Conservation (phyloP, 2,329 filamentous ascomycete genomes). For the Parascedosporium putredinis region DNA sequence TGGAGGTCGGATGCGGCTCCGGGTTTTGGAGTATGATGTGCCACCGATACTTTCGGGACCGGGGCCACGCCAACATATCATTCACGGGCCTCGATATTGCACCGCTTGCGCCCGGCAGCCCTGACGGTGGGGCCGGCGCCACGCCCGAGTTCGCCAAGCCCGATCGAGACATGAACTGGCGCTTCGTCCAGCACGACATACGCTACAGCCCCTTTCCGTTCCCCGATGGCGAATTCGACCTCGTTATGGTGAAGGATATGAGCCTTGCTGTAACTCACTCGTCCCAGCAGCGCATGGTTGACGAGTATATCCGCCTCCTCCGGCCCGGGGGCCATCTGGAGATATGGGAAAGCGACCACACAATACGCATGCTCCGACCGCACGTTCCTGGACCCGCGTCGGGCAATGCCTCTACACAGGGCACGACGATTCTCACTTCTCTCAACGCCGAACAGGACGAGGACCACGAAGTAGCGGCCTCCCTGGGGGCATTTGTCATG, state of each 20-base stretch:
- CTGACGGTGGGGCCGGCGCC: conserved; percentile 31
- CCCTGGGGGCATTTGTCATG: conserved; percentile 72
- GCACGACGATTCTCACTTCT: conserved; percentile 11
- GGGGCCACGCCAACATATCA: conserved; percentile 57
- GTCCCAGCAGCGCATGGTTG: conserved; percentile 44
- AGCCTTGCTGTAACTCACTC: conserved; percentile 54
- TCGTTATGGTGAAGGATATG: conserved; percentile 81
- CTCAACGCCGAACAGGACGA: conserved; percentile 31
- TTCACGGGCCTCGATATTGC: conserved; percentile 80
- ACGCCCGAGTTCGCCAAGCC: conserved; percentile 33
- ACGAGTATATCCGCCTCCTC: conserved; percentile 69
- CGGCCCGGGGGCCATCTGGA: conserved; percentile 72
- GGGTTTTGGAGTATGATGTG: conserved; percentile 87
- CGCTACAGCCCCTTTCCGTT: conserved; percentile 69
- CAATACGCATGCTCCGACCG: conserved; percentile 71
- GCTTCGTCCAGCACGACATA: conserved; percentile 79
- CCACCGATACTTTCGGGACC: conserved; percentile 63
- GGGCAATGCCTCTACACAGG: conserved; percentile 18
- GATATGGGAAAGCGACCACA: conserved; percentile 81
- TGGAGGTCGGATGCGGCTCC: conserved; percentile 81
- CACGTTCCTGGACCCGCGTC: conserved; percentile 49
- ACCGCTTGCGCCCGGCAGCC: conserved; percentile 45
- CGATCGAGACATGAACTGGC: conserved; percentile 72
- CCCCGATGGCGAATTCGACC: conserved; percentile 68
- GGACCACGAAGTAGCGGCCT: conserved; percentile 53